Evolutionary conservation across 2,329 filamentous ascomycete species (phyloP).

Genomic region (Parascedosporium putredinis): DNA sequence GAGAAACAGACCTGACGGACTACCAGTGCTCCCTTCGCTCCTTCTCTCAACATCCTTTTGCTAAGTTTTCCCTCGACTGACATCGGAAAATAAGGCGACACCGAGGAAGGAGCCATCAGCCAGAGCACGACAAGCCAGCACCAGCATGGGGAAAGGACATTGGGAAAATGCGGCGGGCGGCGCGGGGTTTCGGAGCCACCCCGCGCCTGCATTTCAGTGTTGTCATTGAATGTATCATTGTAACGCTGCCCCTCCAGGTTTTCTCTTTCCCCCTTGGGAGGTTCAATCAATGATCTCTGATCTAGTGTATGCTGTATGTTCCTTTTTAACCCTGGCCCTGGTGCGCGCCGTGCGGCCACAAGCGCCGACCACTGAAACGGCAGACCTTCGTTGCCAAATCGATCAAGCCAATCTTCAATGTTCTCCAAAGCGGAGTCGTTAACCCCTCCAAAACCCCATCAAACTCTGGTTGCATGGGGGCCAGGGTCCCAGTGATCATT

Average conservation of each 20-base stretch:
- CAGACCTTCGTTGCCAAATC: too few species aligned
- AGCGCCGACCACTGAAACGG: neutral
- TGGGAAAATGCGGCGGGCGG: neutral
- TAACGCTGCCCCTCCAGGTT: neutral
- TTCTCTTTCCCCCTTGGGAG: too few species aligned
- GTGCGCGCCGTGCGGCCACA: too few species aligned
- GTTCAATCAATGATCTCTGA: neutral
- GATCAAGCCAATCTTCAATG: too few species aligned
- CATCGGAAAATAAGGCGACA: neutral
- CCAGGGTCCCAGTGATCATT: neutral
- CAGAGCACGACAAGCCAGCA: neutral
- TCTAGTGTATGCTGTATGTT: too few species aligned
- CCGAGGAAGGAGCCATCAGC: neutral
- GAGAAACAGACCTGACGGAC: neutral
- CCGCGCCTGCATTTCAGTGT: neutral
- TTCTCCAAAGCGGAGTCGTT: too few species aligned
- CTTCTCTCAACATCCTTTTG: neutral
- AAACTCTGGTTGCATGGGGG: neutral
- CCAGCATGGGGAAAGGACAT: too few species aligned
- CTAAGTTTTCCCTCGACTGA: neutral
- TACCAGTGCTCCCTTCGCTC: too few species aligned
- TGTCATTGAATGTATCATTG: neutral
- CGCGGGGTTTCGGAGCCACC: neutral
- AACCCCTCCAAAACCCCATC: constrained; percentile 1
- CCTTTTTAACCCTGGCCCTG: too few species aligned